Base-by-base conservation (phyloP, 441 rosid species). In the Pelargonium fulgidum region DNA sequence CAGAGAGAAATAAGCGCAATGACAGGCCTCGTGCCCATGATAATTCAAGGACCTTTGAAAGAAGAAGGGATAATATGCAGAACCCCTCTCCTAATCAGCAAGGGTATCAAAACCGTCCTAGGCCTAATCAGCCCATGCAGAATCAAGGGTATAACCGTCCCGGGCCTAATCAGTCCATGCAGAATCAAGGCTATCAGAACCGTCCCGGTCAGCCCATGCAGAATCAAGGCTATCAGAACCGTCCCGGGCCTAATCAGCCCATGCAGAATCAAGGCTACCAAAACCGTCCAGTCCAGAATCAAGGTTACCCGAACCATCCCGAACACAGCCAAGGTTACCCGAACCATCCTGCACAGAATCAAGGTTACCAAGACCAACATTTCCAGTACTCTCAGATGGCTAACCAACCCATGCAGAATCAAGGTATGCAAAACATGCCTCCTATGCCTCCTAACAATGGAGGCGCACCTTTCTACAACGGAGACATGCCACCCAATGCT, bases 21-120 rank as follows among this genome's bases (percentile, higher is more conserved):
- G 92, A 88, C 70, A 79, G 96, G 62, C 96, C 96, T 47, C 87
- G 94, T n/a, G 84, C 79, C 77, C 77, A 72, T 29, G 97, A 90
- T 54, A 76, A 87, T 70, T 88, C 92, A 33, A 89, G 96, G 79
- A 93, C 88, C 77, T 89, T 81, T 75, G 93, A 87, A 22, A 86
- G 97, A 71, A 88, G 95, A 75, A 88, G 93, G 79, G 97, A 91
- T 70, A 89, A 87, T 78, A 73, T 81, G 89, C 85, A 72, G 82
- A 79, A 72, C 19, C 69, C 74, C 42, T 75, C 79, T 11, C 68
- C 77, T 22, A 76, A 73, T 65, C 85, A 77, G 70, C 78, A 79
- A 13, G 58, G 14, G 2, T 50, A 13, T 16, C 58, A n/a, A 2
- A 50, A 50, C 29, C 62, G 29, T 58, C 29, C 26, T 3, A 16